These are phyloP conservation scores for Ophiocordyceps unilateralis DNA, from an alignment of 2,329 filamentous ascomycete species.

Conservation along the genomic window DNA sequence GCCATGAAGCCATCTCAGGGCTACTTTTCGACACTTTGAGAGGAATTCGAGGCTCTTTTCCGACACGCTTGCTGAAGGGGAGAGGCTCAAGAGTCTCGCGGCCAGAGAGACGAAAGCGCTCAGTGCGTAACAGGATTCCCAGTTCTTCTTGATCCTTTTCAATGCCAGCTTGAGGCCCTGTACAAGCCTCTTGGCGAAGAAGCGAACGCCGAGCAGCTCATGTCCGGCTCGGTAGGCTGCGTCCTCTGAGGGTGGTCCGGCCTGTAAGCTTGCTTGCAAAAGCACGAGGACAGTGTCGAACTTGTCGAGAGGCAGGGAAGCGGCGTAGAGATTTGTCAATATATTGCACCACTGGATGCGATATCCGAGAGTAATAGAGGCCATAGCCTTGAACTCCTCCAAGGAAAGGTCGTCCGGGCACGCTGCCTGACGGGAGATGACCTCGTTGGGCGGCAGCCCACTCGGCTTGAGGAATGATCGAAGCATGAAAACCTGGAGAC, in stretches of 20 bases:
- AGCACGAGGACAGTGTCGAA: too few relatives aligned
- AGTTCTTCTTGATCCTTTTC: too few relatives aligned
- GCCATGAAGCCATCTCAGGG: not conserved
- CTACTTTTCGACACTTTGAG: not conserved
- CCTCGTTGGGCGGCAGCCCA: conserved; percentile 26
- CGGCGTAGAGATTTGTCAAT: conserved; percentile 23
- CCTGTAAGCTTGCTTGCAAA: too few relatives aligned
- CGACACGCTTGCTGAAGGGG: too few relatives aligned
- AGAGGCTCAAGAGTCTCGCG: not conserved
- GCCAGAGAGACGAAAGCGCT: too few relatives aligned
- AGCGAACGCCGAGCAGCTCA: too few relatives aligned
- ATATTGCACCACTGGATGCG: conserved; percentile 39
- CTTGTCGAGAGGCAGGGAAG: too few relatives aligned
- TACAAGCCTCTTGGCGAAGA: too few relatives aligned
- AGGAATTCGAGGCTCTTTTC: not conserved
- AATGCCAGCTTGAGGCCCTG: too few relatives aligned
- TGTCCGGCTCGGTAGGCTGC: too few relatives aligned
- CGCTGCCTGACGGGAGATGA: conserved; percentile 27
- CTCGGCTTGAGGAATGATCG: not conserved
- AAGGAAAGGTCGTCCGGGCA: conserved; percentile 30
- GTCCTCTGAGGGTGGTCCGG: too few relatives aligned
- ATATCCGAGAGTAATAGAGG: conserved; percentile 26
- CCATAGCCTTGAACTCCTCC: conserved; percentile 36
- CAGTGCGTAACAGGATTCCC: too few relatives aligned
- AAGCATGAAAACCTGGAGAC: not conserved